Evolutionary conservation across 75 land plant genomes (phyloP).

Genomic region (Selaginella moellendorffii): DNA sequence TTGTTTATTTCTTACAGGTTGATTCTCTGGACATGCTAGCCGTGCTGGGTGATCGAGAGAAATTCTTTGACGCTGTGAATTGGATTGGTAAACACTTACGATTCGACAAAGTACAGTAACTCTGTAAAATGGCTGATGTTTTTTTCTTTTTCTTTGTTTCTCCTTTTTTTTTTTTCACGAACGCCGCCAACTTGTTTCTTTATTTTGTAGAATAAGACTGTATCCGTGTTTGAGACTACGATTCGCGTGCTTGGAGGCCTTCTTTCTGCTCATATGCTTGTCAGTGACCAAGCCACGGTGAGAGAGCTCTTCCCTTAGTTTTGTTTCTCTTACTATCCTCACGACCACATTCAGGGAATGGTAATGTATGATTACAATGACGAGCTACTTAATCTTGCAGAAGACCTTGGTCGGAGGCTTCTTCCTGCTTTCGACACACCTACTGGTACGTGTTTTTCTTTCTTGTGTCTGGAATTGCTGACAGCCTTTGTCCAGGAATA

Average conservation of each 20-base stretch:
- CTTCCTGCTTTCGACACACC: slow-evolving; percentile 98
- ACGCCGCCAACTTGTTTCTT: not conserved
- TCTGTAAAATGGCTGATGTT: not conserved
- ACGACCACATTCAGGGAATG: slow-evolving; percentile 50
- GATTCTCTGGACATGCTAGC: slow-evolving; percentile 93
- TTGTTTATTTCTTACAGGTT: slow-evolving; percentile 37
- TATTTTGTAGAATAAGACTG: slow-evolving; percentile 76
- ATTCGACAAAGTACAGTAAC: slow-evolving; percentile 67
- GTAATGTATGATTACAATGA: slow-evolving; percentile 55
- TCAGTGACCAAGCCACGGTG: slow-evolving; percentile 89
- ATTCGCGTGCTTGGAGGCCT: slow-evolving; percentile 92
- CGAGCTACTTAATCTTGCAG: slow-evolving; percentile 60
- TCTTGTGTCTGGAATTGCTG: not conserved
- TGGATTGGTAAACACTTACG: slow-evolving; percentile 82
- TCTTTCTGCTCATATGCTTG: slow-evolving; percentile 89
- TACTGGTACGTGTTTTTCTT: slow-evolving; percentile 40
- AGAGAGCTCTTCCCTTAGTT: not conserved
- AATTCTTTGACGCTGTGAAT: slow-evolving; percentile 52
- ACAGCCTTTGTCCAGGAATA: slow-evolving; percentile 43
- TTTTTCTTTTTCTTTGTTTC: not conserved
- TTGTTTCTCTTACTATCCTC: not conserved
- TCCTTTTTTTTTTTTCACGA: not conserved
- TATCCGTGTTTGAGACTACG: slow-evolving; percentile 93
- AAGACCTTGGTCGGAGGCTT: slow-evolving; percentile 64
- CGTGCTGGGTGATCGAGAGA: slow-evolving; percentile 61